A percentile compares a stretch with the other conserved stretches of the same genome.
Evolutionary conservation across 345 rosid species (phyloP).

Genomic region (Eutrema japonicum): DNA sequence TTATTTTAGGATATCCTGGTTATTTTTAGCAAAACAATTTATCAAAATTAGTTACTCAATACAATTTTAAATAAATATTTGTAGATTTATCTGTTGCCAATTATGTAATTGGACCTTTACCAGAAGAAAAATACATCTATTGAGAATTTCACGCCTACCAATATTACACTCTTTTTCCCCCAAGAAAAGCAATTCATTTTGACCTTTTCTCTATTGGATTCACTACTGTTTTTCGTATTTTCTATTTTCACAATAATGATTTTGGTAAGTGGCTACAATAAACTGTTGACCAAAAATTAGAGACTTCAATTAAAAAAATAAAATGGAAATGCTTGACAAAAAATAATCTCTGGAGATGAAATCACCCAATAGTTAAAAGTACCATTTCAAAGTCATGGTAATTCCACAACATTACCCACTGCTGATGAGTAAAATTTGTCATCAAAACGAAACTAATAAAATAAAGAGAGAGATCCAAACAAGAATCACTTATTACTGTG

Average conservation of each 20-base stretch:
- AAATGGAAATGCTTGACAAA: background rate
- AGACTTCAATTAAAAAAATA: background rate
- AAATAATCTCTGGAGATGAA: background rate
- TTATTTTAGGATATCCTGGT: background rate
- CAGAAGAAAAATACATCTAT: constrained; percentile 3
- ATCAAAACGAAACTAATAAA: background rate
- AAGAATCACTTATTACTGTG: background rate
- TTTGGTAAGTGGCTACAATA: background rate
- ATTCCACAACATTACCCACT: background rate
- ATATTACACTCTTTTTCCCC: background rate
- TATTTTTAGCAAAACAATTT: background rate
- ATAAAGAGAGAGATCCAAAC: background rate
- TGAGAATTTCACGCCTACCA: constrained; percentile 24
- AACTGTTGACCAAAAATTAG: background rate
- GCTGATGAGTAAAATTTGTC: background rate
- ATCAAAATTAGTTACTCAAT: background rate
- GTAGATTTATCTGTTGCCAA: background rate
- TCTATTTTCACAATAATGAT: background rate
- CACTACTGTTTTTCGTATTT: background rate
- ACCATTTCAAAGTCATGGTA: background rate
- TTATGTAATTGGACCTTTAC: background rate
- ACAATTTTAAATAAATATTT: background rate
- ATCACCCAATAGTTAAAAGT: too few relatives aligned
- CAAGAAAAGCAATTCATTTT: background rate
- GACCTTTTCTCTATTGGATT: constrained; percentile 3